Base-by-base conservation (phyloP, 1,139 yeast genomes). In the Yamadazyma friedrichii region DNA sequence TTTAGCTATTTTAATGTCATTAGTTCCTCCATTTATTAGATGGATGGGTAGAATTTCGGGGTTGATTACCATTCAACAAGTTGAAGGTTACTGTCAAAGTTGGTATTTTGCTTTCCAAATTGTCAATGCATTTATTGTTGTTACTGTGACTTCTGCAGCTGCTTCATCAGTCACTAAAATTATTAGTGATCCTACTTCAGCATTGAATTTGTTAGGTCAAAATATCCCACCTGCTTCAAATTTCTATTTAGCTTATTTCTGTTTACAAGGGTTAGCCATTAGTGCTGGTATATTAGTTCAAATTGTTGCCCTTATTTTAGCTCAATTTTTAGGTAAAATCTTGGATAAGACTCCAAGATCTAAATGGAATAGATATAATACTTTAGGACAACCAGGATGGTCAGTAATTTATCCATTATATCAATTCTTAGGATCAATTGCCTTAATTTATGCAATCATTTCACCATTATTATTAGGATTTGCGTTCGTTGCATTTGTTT, bases 41-140 rank as follows among this genome's bases (percentile, higher is more conserved):
- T 61, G 61, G 45, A 62, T 84, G 78, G 97, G 93, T 44, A 78
- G 75, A 50, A 54, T 82, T 35, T 65, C 88, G 22, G 98, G 98
- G 16, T 67, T 75, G 39, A 71, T 88, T 20, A 80, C 96, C 2
- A 55, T 65, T 20, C 91, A 88, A 53, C 75, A 82, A 42, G 78
- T 87, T 43, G 96, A 91, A 56, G 70, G 76, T 45, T 87, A 78
- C 62, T 88, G 95, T 50, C 98, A 93, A 63, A 74, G 83, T 20
- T 84, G 95, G 75, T 93, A 71, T 62, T 93, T 77, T 65, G 95
- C 89, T 2, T 91, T 91, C 78, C 93, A 86, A 64, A 91, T 88
- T 40, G 81, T 91, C 35, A 89, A 91, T 59, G 88, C 74, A 13
- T 91, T 91, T 64, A 63, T 91, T 47, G 89, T 89, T 40, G 76